Evolutionary conservation across 306 rosid genomes (phyloP).

Genomic region (Citrullus colocynthis): DNA sequence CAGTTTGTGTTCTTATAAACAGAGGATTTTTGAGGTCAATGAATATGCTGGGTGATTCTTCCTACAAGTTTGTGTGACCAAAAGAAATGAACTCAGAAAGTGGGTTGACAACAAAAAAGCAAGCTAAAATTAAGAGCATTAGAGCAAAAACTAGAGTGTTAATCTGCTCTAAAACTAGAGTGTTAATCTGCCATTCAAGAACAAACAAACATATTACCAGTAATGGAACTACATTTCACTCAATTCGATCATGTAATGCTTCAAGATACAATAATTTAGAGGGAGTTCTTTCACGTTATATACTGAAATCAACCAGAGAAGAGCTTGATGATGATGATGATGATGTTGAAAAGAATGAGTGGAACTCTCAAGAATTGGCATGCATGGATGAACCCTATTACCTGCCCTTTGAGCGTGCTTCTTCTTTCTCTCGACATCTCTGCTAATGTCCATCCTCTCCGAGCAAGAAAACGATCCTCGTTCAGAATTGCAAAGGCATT

Average conservation of each 20-base stretch:
- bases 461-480: constrained; percentile 76
- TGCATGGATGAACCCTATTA: constrained; percentile 54
- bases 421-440: constrained; percentile 40
- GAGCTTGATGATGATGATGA: constrained; percentile 38
- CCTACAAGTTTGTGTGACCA: not conserved
- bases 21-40: not conserved
- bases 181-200: not conserved
- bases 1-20: not conserved
- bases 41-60: not conserved
- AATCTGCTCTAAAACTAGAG: not conserved
- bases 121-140: not conserved
- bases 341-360: constrained; percentile 44
- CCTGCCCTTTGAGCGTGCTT: constrained; percentile 51
- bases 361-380: constrained; percentile 68
- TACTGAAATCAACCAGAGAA: constrained; percentile 33
- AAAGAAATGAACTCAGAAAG: not conserved
- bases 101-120: not conserved
- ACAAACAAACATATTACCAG: not conserved
- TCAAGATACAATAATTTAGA: not conserved
- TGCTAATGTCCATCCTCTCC: constrained; percentile 67
- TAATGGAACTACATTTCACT: not conserved
- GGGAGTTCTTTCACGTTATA: not conserved
- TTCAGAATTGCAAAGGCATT: constrained; percentile 76
- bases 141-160: not conserved
- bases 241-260: not conserved